phyloP scores from a whole-genome alignment of 495 filamentous ascomycete genomes.

The Hypoxylon rickii region DNA sequence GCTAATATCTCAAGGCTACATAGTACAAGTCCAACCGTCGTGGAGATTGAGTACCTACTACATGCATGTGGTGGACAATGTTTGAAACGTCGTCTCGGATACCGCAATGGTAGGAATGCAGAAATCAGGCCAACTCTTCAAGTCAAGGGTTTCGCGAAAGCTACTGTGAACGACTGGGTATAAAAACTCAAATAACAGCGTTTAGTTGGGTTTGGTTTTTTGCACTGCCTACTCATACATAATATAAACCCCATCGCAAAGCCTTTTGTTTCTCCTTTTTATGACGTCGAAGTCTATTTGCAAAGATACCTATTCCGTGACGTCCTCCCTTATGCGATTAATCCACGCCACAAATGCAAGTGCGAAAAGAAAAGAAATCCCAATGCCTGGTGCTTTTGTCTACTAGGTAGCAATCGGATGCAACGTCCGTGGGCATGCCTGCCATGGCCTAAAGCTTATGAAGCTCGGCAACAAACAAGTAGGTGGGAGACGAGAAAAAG shows the following conservation, averaged over 20 bases:
- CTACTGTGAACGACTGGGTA: not conserved
- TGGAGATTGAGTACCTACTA: too few species aligned
- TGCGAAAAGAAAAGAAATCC: constrained; percentile 33
- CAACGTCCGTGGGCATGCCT: constrained; percentile 1
- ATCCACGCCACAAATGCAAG: constrained; percentile 38
- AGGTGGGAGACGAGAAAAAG: constrained; percentile 4
- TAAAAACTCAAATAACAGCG: constrained; percentile 6
- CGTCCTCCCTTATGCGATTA: constrained; percentile 35
- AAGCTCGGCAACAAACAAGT: not conserved
- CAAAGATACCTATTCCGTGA: constrained; percentile 30
- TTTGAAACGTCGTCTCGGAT: too few species aligned
- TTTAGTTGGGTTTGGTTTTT: constrained; percentile 16
- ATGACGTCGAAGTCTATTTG: constrained; percentile 39
- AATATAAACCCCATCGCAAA: constrained; percentile 21
- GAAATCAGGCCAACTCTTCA: too few species aligned
- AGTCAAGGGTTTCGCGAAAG: not conserved
- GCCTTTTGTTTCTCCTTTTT: constrained; percentile 38
- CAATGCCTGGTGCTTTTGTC: constrained; percentile 34
- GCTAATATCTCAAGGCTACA: too few species aligned
- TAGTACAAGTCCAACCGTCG: too few species aligned
- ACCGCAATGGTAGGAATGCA: too few species aligned
- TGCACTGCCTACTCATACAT: constrained; percentile 33
- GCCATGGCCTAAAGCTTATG: constrained; percentile 3
- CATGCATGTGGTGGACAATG: too few species aligned
- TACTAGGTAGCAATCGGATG: constrained; percentile 18